Evolutionary conservation across 257 asterid genomes (phyloP).

Genomic region (Capsicum chinense): DNA sequence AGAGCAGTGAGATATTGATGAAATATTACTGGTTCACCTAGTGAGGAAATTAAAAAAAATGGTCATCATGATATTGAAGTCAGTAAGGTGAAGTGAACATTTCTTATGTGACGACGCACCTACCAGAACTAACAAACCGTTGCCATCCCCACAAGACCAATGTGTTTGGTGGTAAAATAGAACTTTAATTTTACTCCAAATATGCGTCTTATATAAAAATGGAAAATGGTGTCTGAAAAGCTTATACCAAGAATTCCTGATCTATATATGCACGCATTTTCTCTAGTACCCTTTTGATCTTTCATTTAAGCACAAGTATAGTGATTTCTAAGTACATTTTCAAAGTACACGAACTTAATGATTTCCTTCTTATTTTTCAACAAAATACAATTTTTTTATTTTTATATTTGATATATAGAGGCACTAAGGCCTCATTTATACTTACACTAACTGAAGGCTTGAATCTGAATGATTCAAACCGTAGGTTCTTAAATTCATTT

Average conservation of each 20-base stretch:
- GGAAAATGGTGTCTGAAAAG: not conserved
- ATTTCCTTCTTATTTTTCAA: not conserved
- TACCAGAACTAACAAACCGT: constrained; percentile 33
- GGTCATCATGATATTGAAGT: constrained; percentile 51
- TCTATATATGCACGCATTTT: constrained; percentile 4
- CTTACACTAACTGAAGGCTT: too few species aligned
- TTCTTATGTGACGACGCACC: constrained; percentile 36
- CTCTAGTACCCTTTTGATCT: not conserved
- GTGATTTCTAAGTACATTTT: not conserved
- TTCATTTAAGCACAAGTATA: not conserved
- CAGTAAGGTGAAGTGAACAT: constrained; percentile 61
- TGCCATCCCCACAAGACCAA: constrained; percentile 23
- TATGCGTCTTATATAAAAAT: not conserved
- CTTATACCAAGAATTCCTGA: not conserved
- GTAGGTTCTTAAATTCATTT: too few species aligned
- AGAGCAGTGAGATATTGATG: not conserved
- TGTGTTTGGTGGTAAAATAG: constrained; percentile 53
- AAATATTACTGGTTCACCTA: not conserved
- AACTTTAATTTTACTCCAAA: constrained; percentile 47
- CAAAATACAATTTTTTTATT: not conserved
- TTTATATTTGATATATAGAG: too few species aligned
- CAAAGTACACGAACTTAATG: not conserved
- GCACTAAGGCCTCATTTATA: too few species aligned
- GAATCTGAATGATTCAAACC: too few species aligned
- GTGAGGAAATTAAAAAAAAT: not conserved